Conservation (phyloP, 2,329 filamentous ascomycete species). For the Botrytis squamosa region DNA sequence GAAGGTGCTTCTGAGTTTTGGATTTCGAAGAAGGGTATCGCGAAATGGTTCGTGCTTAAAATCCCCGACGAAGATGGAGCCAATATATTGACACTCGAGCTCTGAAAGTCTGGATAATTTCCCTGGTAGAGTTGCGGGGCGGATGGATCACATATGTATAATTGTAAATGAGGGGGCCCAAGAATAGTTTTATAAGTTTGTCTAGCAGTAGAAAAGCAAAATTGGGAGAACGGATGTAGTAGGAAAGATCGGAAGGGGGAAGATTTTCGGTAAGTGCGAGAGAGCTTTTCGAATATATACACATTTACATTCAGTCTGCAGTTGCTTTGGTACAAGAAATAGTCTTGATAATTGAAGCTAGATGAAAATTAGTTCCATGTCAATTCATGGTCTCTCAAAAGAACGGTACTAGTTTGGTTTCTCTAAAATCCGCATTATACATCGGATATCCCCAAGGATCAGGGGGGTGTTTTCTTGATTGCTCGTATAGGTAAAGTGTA, state of each 20-base stretch:
- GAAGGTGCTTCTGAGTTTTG: not conserved
- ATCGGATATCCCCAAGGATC: not conserved
- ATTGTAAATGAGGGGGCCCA: not conserved
- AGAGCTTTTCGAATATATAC: not conserved
- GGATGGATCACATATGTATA: not conserved
- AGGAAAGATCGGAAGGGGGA: not conserved
- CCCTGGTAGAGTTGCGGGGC: slow-evolving; percentile 8
- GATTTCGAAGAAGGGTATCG: not conserved
- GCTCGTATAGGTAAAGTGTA: not conserved
- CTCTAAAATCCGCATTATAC: not conserved
- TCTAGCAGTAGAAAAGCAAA: not conserved
- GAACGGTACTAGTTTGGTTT: not conserved
- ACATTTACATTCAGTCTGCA: not conserved
- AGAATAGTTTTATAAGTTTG: not conserved
- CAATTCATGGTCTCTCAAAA: not conserved
- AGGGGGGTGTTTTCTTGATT: not conserved
- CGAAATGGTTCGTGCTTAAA: slow-evolving; percentile 14
- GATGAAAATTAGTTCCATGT: not conserved
- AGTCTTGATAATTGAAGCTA: not conserved
- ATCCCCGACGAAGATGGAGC: not conserved
- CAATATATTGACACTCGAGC: slow-evolving; percentile 11
- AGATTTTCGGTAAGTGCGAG: not conserved
- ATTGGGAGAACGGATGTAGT: not conserved
- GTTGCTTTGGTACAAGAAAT: not conserved
- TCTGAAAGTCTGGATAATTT: not conserved